A percentile compares a stretch with the other conserved stretches of the same genome.
phyloP scores from a whole-genome alignment of 1,284 basidiomycete species.

The Sphaerobolus stellatus region DNA sequence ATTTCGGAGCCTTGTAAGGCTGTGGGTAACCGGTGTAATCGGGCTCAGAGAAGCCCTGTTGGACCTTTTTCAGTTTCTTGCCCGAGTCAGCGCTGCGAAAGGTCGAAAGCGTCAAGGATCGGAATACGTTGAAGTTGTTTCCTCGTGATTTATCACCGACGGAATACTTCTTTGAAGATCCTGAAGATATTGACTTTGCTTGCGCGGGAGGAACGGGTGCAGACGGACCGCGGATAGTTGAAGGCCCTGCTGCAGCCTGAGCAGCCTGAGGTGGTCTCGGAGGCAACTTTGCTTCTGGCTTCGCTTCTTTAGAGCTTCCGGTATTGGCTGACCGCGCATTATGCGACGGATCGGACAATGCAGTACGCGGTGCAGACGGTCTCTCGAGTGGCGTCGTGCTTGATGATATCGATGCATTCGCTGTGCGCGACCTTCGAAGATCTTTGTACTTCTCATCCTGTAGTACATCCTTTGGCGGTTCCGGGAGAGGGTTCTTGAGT shows the following conservation, averaged over 20 bases:
- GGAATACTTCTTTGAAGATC: no score
- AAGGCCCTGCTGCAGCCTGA: background rate
- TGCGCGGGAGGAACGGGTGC: no score
- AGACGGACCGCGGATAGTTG: background rate
- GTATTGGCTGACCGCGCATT: background rate
- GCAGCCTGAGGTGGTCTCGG: background rate
- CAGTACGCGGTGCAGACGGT: background rate
- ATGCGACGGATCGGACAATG: background rate
- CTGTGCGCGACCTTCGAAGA: constrained; percentile 18
- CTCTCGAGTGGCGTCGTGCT: background rate
- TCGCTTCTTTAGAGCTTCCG: no score
- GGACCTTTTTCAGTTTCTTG: background rate
- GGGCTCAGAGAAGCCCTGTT: background rate
- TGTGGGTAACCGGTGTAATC: background rate
- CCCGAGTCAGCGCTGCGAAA: background rate
- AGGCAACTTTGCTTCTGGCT: background rate
- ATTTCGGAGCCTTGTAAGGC: background rate
- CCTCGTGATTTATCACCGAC: no score
- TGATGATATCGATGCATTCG: background rate
- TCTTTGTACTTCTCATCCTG: constrained; percentile 48
- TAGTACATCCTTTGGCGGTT: constrained; percentile 50
- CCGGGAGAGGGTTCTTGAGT: constrained; percentile 47
- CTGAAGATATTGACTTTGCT: no score
- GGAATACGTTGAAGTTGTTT: no score
- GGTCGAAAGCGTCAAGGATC: no score